Conservation (phyloP, 2,329 filamentous ascomycete species). For the Calycina herbarum region DNA sequence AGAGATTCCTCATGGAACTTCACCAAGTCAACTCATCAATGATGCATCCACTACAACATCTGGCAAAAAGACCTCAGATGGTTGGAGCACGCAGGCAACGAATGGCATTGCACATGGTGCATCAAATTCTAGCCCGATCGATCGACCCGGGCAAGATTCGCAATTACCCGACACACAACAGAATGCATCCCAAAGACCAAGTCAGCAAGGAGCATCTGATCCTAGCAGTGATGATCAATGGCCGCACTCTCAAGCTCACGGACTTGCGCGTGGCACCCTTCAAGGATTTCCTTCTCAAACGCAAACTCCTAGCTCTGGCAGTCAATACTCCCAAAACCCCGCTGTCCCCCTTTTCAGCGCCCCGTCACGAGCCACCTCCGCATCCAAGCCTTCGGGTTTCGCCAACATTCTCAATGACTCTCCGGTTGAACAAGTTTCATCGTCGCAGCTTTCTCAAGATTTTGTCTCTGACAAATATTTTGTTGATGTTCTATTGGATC, state of each 20-base stretch:
- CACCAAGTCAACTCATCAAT: constrained; percentile 65
- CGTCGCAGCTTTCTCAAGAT: constrained; percentile 34
- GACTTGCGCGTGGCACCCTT: constrained; percentile 44
- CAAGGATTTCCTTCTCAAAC: constrained; percentile 32
- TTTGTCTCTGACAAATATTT: constrained; percentile 44
- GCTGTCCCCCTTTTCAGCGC: constrained; percentile 42
- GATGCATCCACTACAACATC: constrained; percentile 86
- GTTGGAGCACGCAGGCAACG: constrained; percentile 70
- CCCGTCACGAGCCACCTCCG: constrained; percentile 30
- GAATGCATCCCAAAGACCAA: constrained; percentile 26
- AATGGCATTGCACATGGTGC: constrained; percentile 53
- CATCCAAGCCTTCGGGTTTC: constrained; percentile 30
- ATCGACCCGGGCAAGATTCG: constrained; percentile 29
- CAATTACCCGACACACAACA: constrained; percentile 54
- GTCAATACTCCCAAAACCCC: constrained; percentile 36
- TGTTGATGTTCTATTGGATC: constrained; percentile 26
- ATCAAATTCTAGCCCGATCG: constrained; percentile 33
- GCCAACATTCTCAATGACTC: constrained; percentile 37
- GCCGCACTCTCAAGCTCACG: constrained; percentile 59
- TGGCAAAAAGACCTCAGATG: constrained; percentile 75
- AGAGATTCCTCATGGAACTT: constrained; percentile 56
- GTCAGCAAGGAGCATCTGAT: constrained; percentile 26
- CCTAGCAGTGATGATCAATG: constrained; percentile 55
- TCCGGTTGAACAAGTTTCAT: constrained; percentile 33
- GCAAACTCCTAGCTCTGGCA: constrained; percentile 35